Evolutionary conservation across 108 stramenopile genomes (phyloP).

Genomic region (Mayamaea pseudoterrestris): DNA sequence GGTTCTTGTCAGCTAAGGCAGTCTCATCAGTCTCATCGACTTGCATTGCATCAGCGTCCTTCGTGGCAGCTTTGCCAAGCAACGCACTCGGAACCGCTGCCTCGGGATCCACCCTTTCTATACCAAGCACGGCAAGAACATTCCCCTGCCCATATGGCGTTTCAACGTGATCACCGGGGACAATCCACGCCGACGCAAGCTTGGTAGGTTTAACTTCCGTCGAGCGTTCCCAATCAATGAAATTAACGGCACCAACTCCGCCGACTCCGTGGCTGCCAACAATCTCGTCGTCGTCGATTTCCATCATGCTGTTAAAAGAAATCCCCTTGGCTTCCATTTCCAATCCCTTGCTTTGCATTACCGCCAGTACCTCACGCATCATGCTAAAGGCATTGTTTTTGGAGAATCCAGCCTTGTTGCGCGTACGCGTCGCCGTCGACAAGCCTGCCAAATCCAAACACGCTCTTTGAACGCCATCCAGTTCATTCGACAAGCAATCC

Average conservation of each 20-base stretch:
- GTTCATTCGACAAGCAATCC: slow-evolving; percentile 30
- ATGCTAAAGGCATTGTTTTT: slow-evolving; percentile 22
- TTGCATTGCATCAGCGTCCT: slow-evolving; percentile 19
- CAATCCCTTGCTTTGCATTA: slow-evolving; percentile 33
- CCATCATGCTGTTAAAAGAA: slow-evolving; percentile 1
- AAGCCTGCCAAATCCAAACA: slow-evolving; percentile 56
- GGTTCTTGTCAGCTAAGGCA: neutral
- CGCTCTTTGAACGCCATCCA: slow-evolving; percentile 22
- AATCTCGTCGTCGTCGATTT: slow-evolving; percentile 3
- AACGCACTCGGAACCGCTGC: slow-evolving; percentile 7
- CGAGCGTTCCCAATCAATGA: slow-evolving; percentile 23
- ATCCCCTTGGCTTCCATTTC: slow-evolving; percentile 21
- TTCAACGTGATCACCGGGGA: slow-evolving; percentile 58
- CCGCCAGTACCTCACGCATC: slow-evolving; percentile 55
- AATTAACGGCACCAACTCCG: slow-evolving; percentile 25
- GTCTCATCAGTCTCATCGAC: slow-evolving; percentile 10
- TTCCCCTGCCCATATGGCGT: slow-evolving; percentile 58
- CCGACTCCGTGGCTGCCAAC: slow-evolving; percentile 28
- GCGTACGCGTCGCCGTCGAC: slow-evolving; percentile 26
- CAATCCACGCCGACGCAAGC: slow-evolving; percentile 55
- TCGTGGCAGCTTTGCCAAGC: neutral
- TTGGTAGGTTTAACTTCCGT: slow-evolving; percentile 10
- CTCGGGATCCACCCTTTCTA: too few relatives aligned
- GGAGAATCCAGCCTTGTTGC: slow-evolving; percentile 33
- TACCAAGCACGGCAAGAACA: slow-evolving; percentile 33